Evolutionary conservation across 805 yeast species (phyloP).

Genomic region (Saccharomycopsis sp.): DNA sequence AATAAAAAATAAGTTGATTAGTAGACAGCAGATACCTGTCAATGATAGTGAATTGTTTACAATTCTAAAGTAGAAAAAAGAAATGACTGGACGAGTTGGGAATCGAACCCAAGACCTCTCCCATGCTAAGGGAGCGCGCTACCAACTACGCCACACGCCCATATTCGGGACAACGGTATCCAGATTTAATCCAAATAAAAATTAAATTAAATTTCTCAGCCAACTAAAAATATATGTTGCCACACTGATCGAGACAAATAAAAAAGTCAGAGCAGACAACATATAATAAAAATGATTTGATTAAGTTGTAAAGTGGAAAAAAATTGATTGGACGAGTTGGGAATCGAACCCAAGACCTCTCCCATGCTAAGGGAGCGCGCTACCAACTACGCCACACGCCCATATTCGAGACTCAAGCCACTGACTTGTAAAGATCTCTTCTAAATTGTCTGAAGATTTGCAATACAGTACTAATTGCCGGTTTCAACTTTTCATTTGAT

Average conservation of each 20-base stretch:
- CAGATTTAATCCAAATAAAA: no score
- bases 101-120: constrained; percentile 23
- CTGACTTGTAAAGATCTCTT: no score
- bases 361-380: constrained; percentile 41
- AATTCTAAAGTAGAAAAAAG: not conserved
- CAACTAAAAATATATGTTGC: no score
- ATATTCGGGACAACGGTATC: not conserved
- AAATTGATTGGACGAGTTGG: constrained; percentile 20
- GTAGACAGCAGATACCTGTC: not conserved
- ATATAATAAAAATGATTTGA: not conserved
- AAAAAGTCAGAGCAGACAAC: not conserved
- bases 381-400: constrained; percentile 83
- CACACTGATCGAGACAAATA: not conserved
- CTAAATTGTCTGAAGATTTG: no score
- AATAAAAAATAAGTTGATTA: no score
- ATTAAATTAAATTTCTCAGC: no score
- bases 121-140: constrained; percentile 43
- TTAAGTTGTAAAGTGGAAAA: not conserved
- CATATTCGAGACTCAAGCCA: constrained; percentile 23
- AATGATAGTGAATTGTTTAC: not conserved
- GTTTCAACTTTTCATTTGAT: no score
- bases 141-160: constrained; percentile 84
- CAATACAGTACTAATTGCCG: no score
- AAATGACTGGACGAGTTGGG: constrained; percentile 20
- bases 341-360: constrained; percentile 23